These are phyloP conservation scores for Fragaria vesca DNA, from an alignment of 306 rosid genomes.

Conservation along the genomic window DNA sequence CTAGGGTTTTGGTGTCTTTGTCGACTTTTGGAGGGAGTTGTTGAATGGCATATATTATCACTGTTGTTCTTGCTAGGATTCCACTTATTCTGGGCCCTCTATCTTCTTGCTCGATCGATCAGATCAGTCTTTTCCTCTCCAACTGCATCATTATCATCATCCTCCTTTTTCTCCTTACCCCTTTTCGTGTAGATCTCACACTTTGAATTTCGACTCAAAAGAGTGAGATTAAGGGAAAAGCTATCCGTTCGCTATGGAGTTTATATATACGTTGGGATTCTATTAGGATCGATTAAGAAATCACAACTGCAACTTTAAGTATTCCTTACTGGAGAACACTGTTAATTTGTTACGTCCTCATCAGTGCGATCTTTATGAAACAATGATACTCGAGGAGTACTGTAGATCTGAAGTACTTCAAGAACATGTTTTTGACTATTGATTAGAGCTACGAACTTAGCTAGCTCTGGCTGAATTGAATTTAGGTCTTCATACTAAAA, in stretches of 20 bases:
- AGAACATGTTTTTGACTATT: too few species aligned
- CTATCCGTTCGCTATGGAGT: background rate
- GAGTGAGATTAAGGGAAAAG: background rate
- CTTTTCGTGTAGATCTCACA: background rate
- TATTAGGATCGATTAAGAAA: background rate
- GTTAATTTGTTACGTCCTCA: too few species aligned
- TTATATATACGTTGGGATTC: background rate
- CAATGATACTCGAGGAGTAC: too few species aligned
- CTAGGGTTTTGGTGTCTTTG: conserved; percentile 48
- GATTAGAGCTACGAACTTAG: too few species aligned
- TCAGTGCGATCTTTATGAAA: too few species aligned
- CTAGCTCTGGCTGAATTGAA: too few species aligned
- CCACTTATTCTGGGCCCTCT: conserved; percentile 39
- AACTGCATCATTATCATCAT: conserved; percentile 34
- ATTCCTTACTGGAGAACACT: too few species aligned
- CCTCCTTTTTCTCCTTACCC: background rate
- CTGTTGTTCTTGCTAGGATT: conserved; percentile 44
- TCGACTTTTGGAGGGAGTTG: conserved; percentile 52
- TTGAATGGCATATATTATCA: conserved; percentile 40
- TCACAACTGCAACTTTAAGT: background rate
- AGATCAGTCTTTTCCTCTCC: conserved; percentile 27
- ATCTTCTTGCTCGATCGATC: conserved; percentile 2
- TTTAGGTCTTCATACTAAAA: too few species aligned
- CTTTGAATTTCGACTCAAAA: background rate
- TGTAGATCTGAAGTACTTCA: too few species aligned